Percentiles rank a stretch among this genome's conserved stretches.
These are phyloP conservation scores for Aspergillus haitiensis DNA, from an alignment of 495 filamentous ascomycete genomes.

Conservation along the genomic window DNA sequence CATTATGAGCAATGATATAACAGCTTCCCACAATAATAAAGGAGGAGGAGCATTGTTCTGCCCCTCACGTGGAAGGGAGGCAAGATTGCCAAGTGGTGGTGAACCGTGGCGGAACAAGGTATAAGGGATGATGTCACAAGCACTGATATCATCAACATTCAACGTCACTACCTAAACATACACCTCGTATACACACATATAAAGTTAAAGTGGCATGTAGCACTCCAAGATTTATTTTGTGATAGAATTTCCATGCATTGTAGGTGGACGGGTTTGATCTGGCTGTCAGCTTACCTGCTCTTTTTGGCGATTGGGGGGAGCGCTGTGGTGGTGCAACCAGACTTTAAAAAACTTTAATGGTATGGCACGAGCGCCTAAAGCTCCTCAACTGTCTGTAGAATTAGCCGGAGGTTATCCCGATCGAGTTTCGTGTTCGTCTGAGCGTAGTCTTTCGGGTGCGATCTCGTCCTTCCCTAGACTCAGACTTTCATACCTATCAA, in stretches of 20 bases:
- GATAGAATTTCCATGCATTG: no score
- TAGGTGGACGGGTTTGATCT: no score
- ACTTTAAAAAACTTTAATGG: no score
- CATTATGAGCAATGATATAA: no score
- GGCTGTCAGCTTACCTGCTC: not conserved
- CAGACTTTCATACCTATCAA: conserved; percentile 46
- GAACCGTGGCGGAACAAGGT: not conserved
- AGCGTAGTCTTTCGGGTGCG: conserved; percentile 24
- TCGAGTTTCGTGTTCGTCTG: not conserved
- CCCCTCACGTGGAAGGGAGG: not conserved
- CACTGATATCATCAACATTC: no score
- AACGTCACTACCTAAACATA: no score
- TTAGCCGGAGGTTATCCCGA: conserved; percentile 1
- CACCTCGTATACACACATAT: no score
- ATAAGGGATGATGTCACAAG: conserved; percentile 9
- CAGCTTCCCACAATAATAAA: no score
- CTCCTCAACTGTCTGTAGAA: not conserved
- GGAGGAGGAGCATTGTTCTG: no score
- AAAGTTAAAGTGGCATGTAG: no score
- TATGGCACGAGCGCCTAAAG: no score
- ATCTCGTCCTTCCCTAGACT: conserved; percentile 44
- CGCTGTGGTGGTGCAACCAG: not conserved
- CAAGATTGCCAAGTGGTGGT: not conserved
- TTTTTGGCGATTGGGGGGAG: not conserved
- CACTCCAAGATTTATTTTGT: no score